These are phyloP conservation scores for Iris pallida DNA, from an alignment of 116 monocot genomes.

Conservation along the genomic window DNA sequence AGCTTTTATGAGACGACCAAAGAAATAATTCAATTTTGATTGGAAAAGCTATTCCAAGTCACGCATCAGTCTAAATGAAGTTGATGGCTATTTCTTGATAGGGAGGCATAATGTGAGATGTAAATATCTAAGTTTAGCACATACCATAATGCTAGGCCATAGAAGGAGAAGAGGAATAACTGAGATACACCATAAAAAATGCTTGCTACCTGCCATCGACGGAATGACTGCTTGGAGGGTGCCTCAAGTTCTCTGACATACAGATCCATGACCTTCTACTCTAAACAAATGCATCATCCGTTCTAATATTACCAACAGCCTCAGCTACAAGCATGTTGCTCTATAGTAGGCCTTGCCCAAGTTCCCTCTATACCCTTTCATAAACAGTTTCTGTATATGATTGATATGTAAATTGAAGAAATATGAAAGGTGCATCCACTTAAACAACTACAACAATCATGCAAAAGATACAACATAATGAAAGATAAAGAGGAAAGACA, in stretches of 20 bases:
- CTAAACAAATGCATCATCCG: constrained; percentile 86
- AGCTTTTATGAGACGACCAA: no score
- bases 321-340: constrained; percentile 92
- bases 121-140: no score
- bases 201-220: constrained; percentile 71
- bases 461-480: no score
- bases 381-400: constrained; percentile 73
- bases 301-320: constrained; percentile 89
- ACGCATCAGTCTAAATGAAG: no score
- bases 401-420: no score
- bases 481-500: neutral
- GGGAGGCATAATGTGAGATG: no score
- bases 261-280: constrained; percentile 72
- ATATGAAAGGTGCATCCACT: no score
- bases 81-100: no score
- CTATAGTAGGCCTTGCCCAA: constrained; percentile 70
- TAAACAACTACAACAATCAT: no score
- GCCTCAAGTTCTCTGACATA: constrained; percentile 65
- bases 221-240: constrained; percentile 62
- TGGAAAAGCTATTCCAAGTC: no score
- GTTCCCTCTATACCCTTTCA: constrained; percentile 88
- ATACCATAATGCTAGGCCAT: constrained; percentile 84
- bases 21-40: no score
- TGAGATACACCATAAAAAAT: constrained; percentile 87
- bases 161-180: constrained; percentile 87